phyloP scores from a whole-genome alignment of 1,139 yeast genomes.

The Blastobotrys arbuscula region DNA sequence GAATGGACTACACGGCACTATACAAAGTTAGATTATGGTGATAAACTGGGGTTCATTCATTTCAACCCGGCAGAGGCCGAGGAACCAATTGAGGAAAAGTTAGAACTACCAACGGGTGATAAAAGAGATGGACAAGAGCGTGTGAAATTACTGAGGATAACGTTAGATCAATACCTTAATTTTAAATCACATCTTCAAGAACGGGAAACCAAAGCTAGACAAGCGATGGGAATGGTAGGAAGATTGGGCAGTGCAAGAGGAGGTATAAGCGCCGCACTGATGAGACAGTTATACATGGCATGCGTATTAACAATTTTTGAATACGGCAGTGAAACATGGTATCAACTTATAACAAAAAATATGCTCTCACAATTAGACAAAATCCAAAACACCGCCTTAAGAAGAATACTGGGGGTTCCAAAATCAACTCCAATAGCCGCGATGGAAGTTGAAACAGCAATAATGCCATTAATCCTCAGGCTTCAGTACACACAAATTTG shows the following conservation, averaged over 20 bases:
- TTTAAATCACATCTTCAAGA: background rate
- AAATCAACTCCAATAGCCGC: too few relatives aligned
- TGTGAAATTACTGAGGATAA: background rate
- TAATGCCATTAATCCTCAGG: too few relatives aligned
- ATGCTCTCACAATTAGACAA: too few relatives aligned
- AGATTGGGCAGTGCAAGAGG: background rate
- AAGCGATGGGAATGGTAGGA: background rate
- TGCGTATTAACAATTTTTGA: too few relatives aligned
- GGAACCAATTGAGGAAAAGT: background rate
- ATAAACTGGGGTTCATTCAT: background rate
- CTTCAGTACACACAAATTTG: too few relatives aligned
- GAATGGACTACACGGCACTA: background rate
- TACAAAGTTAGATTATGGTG: slow-evolving; percentile 1
- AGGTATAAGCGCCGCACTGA: background rate
- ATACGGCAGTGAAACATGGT: too few relatives aligned
- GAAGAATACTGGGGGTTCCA: too few relatives aligned
- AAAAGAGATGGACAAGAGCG: too few relatives aligned
- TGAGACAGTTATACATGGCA: background rate
- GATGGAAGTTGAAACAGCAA: too few relatives aligned
- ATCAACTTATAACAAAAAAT: too few relatives aligned
- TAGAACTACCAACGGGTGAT: background rate
- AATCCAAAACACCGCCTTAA: too few relatives aligned
- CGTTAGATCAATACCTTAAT: background rate
- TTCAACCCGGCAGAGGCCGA: background rate
- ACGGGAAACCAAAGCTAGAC: background rate